Base-by-base conservation (phyloP, 176 grass and related monocot genomes). In the Melocanna baccifera region DNA sequence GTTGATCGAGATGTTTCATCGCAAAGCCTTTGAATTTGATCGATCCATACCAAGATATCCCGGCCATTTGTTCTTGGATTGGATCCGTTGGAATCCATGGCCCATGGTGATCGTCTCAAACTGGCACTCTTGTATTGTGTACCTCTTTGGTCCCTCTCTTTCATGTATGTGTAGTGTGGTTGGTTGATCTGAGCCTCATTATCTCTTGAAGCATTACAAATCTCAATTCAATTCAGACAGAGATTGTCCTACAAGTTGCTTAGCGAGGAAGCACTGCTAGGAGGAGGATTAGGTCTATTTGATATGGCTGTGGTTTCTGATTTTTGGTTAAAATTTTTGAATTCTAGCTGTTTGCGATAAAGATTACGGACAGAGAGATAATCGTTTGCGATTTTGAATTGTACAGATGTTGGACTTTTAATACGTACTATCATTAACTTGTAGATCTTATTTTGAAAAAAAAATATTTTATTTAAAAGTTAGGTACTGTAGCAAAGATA, bases 251-350 rank as follows among this genome's bases (percentile, higher is more conserved):
- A 5, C 23, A 70, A 40, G 41, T 62, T 55, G 64, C 41, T 82
- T 52, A 72, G 15, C 39, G 16, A 83, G 63, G 79, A 87, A 87
- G 71, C 57, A 83, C 23, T 16, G 18, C 23, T 9, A 7, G n/a
- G 22, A 61, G 10, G 23, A 26, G 1, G 22, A n/a, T 22, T 42
- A 42, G 1, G n/a, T n/a, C n/a, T n/a, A n/a, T n/a, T n/a, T n/a
- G n/a, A n/a, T n/a, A n/a, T n/a, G n/a, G n/a, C n/a, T n/a, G n/a
- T n/a, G n/a, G n/a, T n/a, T n/a, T n/a, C n/a, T n/a, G n/a, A n/a
- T n/a, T n/a, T n/a, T n/a, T n/a, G n/a, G n/a, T n/a, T n/a, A n/a
- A n/a, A n/a, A n/a, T n/a, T n/a, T n/a, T n/a, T n/a, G n/a, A n/a
- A n/a, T n/a, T n/a, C n/a, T n/a, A n/a, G n/a, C n/a, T n/a, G n/a